These are phyloP conservation scores for Picea abies DNA, from an alignment of 83 land plant species.

Conservation along the genomic window DNA sequence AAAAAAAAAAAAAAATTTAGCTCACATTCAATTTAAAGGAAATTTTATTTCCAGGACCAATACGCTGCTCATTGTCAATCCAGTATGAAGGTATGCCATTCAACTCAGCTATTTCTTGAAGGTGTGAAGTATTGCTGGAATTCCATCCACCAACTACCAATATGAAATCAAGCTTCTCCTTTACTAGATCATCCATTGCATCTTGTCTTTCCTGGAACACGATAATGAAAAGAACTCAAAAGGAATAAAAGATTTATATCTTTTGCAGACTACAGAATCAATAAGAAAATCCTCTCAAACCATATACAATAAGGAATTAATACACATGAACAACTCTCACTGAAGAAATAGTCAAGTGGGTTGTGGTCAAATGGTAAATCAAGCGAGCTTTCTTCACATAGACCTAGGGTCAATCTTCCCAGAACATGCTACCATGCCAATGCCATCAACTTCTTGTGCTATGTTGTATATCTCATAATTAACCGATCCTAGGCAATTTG, in stretches of 20 bases:
- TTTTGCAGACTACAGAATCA: neutral
- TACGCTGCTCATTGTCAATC: constrained; percentile 88
- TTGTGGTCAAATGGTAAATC: too few relatives aligned
- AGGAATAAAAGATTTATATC: neutral
- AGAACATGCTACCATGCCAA: too few relatives aligned
- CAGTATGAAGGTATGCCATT: constrained; percentile 91
- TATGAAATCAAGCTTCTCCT: constrained; percentile 81
- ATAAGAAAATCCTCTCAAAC: neutral
- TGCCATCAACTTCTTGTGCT: too few relatives aligned
- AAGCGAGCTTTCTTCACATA: too few relatives aligned
- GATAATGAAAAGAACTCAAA: neutral
- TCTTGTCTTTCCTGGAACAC: constrained; percentile 92
- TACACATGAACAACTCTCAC: neutral
- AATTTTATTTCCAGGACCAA: constrained; percentile 90
- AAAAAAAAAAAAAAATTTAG: too few relatives aligned
- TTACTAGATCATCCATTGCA: constrained; percentile 91
- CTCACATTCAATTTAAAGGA: constrained; percentile 76
- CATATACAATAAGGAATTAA: neutral
- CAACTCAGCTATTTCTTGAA: constrained; percentile 94
- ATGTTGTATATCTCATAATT: too few relatives aligned
- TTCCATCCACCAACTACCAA: constrained; percentile 98
- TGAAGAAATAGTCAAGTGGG: too few relatives aligned
- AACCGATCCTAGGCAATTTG: too few relatives aligned
- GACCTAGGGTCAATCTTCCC: too few relatives aligned
- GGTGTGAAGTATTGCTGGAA: constrained; percentile 95